Base-by-base conservation (phyloP, 495 filamentous ascomycete species). In the Mytilinidion resinicola region DNA sequence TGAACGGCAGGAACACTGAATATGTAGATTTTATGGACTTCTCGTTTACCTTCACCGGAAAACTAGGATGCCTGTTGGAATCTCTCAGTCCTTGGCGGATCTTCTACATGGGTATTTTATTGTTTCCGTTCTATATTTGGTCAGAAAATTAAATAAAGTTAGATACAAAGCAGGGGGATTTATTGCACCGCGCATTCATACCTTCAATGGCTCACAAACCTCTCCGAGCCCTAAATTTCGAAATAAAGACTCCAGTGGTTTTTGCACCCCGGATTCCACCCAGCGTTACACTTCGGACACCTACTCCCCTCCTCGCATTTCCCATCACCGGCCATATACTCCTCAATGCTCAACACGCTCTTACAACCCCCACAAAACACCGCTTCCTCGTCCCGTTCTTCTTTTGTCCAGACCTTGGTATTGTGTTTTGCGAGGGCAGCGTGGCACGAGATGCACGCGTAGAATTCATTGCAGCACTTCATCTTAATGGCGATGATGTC, bases 401-500 rank as follows among this genome's bases (percentile, higher is more conserved):
- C 41, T 36, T 57, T 52, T 0, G 5, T 9, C 63, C 63, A 66
- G 0, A 57, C 35, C 10, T 41, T 33, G 12, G 51, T 44, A 1
- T 33, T n/a, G 25, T 62, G 63, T 1, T 12, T 25, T 14, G 58
- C 55, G 9, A 53, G 17, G 3, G 11, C 56, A 21, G 57, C 51
- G 35, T 66, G 63, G 47, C 63, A 66, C n/a, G n/a, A 25, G 6
- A 66, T 59, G 42, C 63, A 66, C 5, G 63, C 63, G 56, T 62
- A 66, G 41, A 66, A 66, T 35, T 55, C 59, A 4, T 37, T n/a
- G 39, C 63, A 66, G 51, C 63, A 66, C 25, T 25, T 20, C 34
- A 62, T 54, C 42, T 66, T 62, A 44, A 66, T 60, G 44, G 63
- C 63, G 53, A 66, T 62, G 48, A 66, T 59, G 56, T 66, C 63